A percentile compares a stretch with the other conserved stretches of the same genome.
phyloP scores from a whole-genome alignment of 1,139 yeast genomes.

The Martiniozyma asiatica region DNA sequence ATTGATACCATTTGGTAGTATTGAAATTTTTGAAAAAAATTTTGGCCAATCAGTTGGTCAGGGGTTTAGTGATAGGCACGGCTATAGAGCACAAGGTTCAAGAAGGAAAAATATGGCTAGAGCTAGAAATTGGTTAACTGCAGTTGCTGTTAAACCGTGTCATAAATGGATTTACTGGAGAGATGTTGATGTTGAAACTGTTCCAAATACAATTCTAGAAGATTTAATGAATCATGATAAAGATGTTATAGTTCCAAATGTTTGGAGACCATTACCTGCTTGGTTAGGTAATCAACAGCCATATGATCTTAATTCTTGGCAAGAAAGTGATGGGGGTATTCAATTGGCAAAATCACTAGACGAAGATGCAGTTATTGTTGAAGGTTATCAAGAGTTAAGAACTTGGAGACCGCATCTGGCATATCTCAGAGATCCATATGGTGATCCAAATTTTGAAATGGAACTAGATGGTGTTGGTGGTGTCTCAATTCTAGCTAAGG shows the following conservation, averaged over 20 bases:
- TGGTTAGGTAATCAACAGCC: conserved; percentile 72
- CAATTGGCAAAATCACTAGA: conserved; percentile 53
- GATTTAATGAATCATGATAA: conserved; percentile 65
- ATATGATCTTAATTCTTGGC: conserved; percentile 80
- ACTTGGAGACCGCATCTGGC: conserved; percentile 82
- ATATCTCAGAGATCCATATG: conserved; percentile 53
- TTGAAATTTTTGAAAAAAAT: conserved; percentile 65
- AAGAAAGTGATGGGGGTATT: conserved; percentile 62
- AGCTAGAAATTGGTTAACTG: conserved; percentile 78
- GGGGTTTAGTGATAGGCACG: conserved; percentile 84
- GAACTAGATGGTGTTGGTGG: conserved; percentile 86
- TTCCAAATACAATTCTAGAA: conserved; percentile 68
- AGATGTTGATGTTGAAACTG: conserved; percentile 77
- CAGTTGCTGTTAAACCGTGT: conserved; percentile 66
- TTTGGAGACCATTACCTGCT: conserved; percentile 77
- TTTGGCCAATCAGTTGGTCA: conserved; percentile 83
- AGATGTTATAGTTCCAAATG: conserved; percentile 81
- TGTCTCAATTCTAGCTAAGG: conserved; percentile 73
- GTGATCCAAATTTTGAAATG: conserved; percentile 54
- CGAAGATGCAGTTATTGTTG: conserved; percentile 82
- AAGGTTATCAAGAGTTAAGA: conserved; percentile 81
- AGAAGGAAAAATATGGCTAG: conserved; percentile 81
- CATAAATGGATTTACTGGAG: conserved; percentile 94
- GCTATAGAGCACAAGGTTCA: conserved; percentile 80
- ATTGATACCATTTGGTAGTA: conserved; percentile 38